These are phyloP conservation scores for Botrytis galanthina DNA, from an alignment of 2,329 filamentous ascomycete genomes.

Conservation along the genomic window DNA sequence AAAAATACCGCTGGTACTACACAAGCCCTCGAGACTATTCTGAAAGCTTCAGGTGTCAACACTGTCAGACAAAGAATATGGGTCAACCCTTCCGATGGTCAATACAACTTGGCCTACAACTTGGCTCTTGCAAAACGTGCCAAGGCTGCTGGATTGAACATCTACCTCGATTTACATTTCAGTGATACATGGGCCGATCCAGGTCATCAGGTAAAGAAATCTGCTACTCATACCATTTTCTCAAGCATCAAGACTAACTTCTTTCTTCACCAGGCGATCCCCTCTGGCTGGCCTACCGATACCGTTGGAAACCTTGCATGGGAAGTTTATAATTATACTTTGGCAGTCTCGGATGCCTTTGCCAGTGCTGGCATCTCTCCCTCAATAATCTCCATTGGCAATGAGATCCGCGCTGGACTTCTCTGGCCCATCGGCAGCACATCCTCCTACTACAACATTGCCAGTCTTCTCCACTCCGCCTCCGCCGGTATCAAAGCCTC, in stretches of 20 bases:
- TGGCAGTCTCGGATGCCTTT: slow-evolving; percentile 60
- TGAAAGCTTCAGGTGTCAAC: slow-evolving; percentile 62
- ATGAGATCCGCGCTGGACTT: slow-evolving; percentile 67
- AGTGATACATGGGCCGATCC: slow-evolving; percentile 73
- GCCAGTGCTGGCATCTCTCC: slow-evolving; percentile 53
- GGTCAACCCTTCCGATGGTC: slow-evolving; percentile 64
- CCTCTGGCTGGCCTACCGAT: slow-evolving; percentile 60
- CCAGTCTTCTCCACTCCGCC: slow-evolving; percentile 61
- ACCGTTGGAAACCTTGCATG: slow-evolving; percentile 56
- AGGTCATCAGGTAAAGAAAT: slow-evolving; percentile 49
- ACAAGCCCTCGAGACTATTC: slow-evolving; percentile 60
- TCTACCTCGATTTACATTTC: slow-evolving; percentile 62
- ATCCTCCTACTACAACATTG: slow-evolving; percentile 57
- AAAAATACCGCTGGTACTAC: slow-evolving; percentile 53
- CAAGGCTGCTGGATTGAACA: slow-evolving; percentile 57
- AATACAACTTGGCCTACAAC: slow-evolving; percentile 70
- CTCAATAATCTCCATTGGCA: slow-evolving; percentile 67
- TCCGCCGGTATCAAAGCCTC: slow-evolving; percentile 64
- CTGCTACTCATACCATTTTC: not conserved
- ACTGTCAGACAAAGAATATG: slow-evolving; percentile 69
- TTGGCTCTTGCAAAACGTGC: slow-evolving; percentile 64
- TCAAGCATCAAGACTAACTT: not conserved
- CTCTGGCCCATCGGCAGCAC: slow-evolving; percentile 63
- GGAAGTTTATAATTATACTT: slow-evolving; percentile 68
- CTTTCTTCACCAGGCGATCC: slow-evolving; percentile 44